Evolutionary conservation across 2,329 filamentous ascomycete species (phyloP).

Genomic region (Aspergillus ibericus): DNA sequence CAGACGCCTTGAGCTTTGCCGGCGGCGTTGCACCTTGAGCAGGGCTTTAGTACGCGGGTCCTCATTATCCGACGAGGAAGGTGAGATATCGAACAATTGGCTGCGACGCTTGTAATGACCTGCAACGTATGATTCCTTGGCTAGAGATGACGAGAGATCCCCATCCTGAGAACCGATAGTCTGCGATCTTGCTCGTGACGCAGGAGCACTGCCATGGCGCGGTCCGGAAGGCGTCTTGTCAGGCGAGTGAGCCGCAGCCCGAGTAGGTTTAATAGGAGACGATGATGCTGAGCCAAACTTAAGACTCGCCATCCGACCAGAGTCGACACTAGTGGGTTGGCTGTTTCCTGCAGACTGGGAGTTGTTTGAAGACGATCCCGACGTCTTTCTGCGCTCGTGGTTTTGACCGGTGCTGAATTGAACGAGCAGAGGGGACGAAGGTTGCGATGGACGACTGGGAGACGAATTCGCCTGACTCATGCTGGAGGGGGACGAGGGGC

Average conservation of each 20-base stretch:
- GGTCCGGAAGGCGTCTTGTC: constrained; percentile 60
- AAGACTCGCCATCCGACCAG: constrained; percentile 59
- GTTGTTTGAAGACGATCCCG: constrained; percentile 79
- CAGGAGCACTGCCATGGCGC: constrained; percentile 64
- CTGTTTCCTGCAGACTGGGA: constrained; percentile 72
- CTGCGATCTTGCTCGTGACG: constrained; percentile 75
- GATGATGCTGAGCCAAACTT: constrained; percentile 54
- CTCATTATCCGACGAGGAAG: constrained; percentile 96
- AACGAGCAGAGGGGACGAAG: constrained; percentile 88
- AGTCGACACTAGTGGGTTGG: constrained; percentile 71
- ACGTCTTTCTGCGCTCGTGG: constrained; percentile 84
- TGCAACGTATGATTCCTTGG: constrained; percentile 62
- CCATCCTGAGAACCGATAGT: constrained; percentile 94
- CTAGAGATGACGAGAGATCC: constrained; percentile 65
- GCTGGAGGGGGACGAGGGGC: constrained; percentile 83
- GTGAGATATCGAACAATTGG: constrained; percentile 93
- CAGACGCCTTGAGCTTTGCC: constrained; percentile 92
- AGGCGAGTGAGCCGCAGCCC: constrained; percentile 50
- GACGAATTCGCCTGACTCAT: constrained; percentile 80
- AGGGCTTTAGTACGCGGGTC: constrained; percentile 87
- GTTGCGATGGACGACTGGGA: constrained; percentile 79
- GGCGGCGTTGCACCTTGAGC: constrained; percentile 84
- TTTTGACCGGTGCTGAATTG: constrained; percentile 88
- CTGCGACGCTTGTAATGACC: constrained; percentile 85
- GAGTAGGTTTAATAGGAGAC: constrained; percentile 53